Percentiles rank a stretch among this genome's conserved stretches.
These are phyloP conservation scores for Hansenula anomala DNA, from an alignment of 1,139 yeast species.

Conservation along the genomic window DNA sequence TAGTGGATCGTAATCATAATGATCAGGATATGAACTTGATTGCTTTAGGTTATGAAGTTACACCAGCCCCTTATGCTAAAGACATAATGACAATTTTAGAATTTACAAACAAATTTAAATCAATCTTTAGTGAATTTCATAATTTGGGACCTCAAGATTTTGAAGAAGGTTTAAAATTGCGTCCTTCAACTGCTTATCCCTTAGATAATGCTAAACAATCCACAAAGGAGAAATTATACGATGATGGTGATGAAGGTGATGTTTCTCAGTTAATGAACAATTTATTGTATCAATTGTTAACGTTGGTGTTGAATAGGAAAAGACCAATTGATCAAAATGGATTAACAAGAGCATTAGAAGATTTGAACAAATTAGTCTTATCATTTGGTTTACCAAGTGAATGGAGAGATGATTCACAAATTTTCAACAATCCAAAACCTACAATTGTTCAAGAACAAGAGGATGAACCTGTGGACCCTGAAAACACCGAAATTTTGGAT, in stretches of 20 bases:
- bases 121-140: constrained; percentile 28
- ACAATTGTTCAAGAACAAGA: constrained; percentile 4
- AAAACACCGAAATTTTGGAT: constrained; percentile 34
- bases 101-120: constrained; percentile 39
- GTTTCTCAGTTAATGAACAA: constrained; percentile 9
- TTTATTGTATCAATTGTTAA: too few relatives aligned
- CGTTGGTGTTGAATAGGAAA: background rate
- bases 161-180: constrained; percentile 43
- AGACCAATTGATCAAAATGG: constrained; percentile 12
- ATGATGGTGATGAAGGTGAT: constrained; percentile 24
- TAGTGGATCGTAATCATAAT: background rate
- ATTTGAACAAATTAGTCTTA: constrained; percentile 26
- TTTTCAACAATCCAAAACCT: constrained; percentile 16
- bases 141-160: constrained; percentile 43
- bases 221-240: constrained; percentile 1
- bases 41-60: constrained; percentile 24
- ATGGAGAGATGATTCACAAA: constrained; percentile 35
- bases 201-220: constrained; percentile 21
- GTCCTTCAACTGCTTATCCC: constrained; percentile 12
- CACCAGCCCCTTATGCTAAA: constrained; percentile 38
- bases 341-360: constrained; percentile 33
- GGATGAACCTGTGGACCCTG: constrained; percentile 32
- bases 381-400: constrained; percentile 38
- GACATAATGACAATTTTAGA: constrained; percentile 40
- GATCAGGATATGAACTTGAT: constrained; percentile 9